Evolutionary conservation across 139 green algal species (phyloP), one percentile per base, ranked within the genome.

Genomic region (Ostreobium quekettii): DNA sequence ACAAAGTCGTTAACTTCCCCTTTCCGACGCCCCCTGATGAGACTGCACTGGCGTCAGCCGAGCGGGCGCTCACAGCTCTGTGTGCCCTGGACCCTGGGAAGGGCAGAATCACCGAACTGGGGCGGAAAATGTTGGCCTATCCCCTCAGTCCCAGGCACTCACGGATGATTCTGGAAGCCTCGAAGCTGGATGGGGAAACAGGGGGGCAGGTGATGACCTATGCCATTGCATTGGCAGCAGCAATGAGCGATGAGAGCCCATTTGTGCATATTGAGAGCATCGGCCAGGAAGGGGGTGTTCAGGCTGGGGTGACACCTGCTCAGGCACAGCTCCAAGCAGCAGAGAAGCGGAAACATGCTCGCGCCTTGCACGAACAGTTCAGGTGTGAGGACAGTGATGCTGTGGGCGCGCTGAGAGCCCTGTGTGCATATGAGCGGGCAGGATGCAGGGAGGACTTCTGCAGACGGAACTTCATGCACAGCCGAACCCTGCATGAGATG

Each of bases 1-100:
- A 97, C 62, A 92, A 89, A 80, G 87, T 94, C 15, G 29, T 67
- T 35, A 90, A 95, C 74, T 97, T 97, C 76, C 92, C 92, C 1
- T 97, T 97, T 75, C 91, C 92, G 1, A 90, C 90, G 2, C 78
- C 88, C 1, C 92, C 92, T 1, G 78, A 91, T 19, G 15, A 62
- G 1, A 62, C 58, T 0, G 78, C 82, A 1, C 75, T 96, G 36
- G 42, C n/a, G 0, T 68, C 77, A 4, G 90, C 89, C 0, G 75
- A 88, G 60, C 37, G 47, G 6, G 85, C 76, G 66, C 82, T 96
- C 29, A 66, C 80, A 29, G 83, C 83, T 1, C 80, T 95, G 11
- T 71, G 47, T 22, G 90, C 88, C 15, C 68, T 92, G 47, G 64
- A 78, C 8, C 47, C 70, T 8, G 60, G 62, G 11, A 49, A 22